Evolutionary conservation across 1,284 basidiomycete species (phyloP), one percentile per base, ranked within the genome.

Genomic region (Trametes versicolor): DNA sequence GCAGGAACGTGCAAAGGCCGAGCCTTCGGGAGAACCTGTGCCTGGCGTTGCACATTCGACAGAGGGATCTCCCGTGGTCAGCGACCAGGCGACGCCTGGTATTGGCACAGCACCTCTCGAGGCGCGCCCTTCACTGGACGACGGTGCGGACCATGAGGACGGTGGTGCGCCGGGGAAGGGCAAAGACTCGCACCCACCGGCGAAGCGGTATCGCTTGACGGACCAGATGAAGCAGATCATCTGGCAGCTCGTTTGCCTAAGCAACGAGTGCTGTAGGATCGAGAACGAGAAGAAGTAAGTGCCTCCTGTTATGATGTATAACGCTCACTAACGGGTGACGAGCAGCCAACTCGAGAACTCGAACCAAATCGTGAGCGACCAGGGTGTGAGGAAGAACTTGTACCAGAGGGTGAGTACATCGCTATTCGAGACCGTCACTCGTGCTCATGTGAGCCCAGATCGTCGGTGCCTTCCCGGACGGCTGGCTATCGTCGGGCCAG

Each of bases 201-300:
- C 81, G 65, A 89, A 91, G 79, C 87, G 87, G 75, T 94, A 89
- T 71, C 79, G 89, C 17, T 77, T 94, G 78, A 92, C 89, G 56
- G 92, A 94, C 66, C 76, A 78, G 69, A 93, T 94, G 89, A 91
- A 92, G 81, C 78, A 76, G 34, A 85, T 87, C 54, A 86, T 93
- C 68, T 94, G 92, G 92, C 86, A 91, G 76, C 80, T 94, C 9
- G 92, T 94, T 49, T 81, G 88, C 72, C 75, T 94, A 65, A 93
- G 91, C 75, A 94, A 94, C 72, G 92, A 94, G 78, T 87, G 87
- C 62, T 92, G 89, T 77, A 78, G 90, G 70, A 78, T 94, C 75
- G 91, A 93, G 79, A 93, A 94, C 72, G 91, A 93, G 85, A 93
- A 93, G 78, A 92, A 92, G 91, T 93, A 73, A 36, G 90, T 84